phyloP scores from a whole-genome alignment of 768 basidiomycete genomes.

The Lentinula lateritia region DNA sequence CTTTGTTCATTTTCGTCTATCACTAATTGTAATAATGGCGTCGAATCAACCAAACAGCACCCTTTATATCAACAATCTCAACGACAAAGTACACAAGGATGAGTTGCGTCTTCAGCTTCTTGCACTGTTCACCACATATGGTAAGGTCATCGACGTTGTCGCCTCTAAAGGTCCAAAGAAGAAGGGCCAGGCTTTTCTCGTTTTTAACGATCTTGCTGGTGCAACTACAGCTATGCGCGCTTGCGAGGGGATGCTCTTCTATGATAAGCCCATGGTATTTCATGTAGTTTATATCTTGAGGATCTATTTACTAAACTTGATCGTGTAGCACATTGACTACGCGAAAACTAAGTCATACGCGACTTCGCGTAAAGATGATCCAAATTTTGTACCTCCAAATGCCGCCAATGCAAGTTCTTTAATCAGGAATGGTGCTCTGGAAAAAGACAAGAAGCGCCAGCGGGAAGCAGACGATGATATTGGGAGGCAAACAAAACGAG shows the following conservation, averaged over 20 bases:
- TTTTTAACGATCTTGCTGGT: slow-evolving; percentile 86
- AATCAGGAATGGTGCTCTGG: slow-evolving; percentile 28
- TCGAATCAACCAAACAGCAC: slow-evolving; percentile 78
- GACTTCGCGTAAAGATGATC: slow-evolving; percentile 73
- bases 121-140: slow-evolving; percentile 89
- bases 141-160: slow-evolving; percentile 89
- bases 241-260: slow-evolving; percentile 89
- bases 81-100: slow-evolving; percentile 88
- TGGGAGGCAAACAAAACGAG: slow-evolving; percentile 59
- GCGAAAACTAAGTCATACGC: slow-evolving; percentile 88
- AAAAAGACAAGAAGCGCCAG: slow-evolving; percentile 51
- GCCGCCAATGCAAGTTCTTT: slow-evolving; percentile 53
- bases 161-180: slow-evolving; percentile 82
- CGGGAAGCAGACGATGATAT: slow-evolving; percentile 55
- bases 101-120: slow-evolving; percentile 81
- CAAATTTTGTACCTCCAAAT: slow-evolving; percentile 71
- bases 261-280: slow-evolving; percentile 85
- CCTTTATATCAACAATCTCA: slow-evolving; percentile 90
- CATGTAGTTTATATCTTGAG: background rate
- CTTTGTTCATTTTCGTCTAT: slow-evolving; percentile 3
- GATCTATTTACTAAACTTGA: background rate
- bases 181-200: slow-evolving; percentile 94
- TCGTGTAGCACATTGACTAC: slow-evolving; percentile 77
- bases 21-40: background rate
- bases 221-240: slow-evolving; percentile 92